Conservation (phyloP, 306 rosid species). For the Prosopis cineraria region DNA sequence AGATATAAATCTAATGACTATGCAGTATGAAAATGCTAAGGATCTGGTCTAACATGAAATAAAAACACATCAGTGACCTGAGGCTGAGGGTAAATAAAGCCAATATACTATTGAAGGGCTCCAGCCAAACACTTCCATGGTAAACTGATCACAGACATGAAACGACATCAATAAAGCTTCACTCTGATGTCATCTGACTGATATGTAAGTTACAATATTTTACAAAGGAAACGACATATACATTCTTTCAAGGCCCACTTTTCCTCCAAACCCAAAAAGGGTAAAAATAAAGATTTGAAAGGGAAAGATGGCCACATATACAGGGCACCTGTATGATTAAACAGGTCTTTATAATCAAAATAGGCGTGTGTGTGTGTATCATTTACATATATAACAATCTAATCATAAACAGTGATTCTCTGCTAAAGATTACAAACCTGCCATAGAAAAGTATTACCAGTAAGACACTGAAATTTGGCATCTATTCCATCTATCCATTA, state of each 20-base stretch:
- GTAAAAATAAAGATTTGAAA: conserved; percentile 16
- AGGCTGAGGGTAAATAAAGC: background rate
- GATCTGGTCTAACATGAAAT: background rate
- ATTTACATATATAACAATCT: background rate
- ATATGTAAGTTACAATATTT: conserved; percentile 9
- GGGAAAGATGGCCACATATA: conserved; percentile 19
- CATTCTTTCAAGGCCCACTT: conserved; percentile 13
- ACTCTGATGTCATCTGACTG: background rate
- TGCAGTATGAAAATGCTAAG: background rate
- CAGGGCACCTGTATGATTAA: conserved; percentile 18
- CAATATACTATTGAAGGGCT: background rate
- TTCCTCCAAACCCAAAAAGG: conserved; percentile 12
- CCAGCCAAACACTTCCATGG: background rate
- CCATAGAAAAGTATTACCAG: conserved; percentile 6
- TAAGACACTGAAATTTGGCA: background rate
- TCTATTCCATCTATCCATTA: background rate
- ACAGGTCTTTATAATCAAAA: background rate
- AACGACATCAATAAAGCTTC: background rate
- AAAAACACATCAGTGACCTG: background rate
- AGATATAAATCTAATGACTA: background rate
- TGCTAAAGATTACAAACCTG: conserved; percentile 8
- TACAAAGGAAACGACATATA: conserved; percentile 22
- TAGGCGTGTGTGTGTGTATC: background rate
- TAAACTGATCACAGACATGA: background rate
- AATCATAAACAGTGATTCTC: conserved; percentile 27